Percentiles rank a stretch among this genome's conserved stretches.
phyloP scores from a whole-genome alignment of 1,139 yeast genomes.

The Candida sanyaensis region DNA sequence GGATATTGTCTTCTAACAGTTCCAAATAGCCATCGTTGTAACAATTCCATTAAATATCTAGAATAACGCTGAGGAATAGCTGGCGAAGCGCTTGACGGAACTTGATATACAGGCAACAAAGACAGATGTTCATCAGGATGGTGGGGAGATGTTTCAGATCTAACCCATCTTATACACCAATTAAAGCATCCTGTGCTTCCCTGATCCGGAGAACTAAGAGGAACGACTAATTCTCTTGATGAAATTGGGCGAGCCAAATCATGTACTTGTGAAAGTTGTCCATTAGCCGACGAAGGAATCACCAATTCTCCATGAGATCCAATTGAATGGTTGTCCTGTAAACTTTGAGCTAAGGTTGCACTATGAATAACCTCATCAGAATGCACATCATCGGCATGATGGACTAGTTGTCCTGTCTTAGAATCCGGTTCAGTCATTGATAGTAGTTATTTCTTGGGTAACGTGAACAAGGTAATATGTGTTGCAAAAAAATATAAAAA shows the following conservation, averaged over 20 bases:
- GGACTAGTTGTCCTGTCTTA: neutral
- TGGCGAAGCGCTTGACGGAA: neutral
- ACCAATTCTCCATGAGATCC: constrained; percentile 2
- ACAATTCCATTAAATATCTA: neutral
- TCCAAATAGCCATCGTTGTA: constrained; percentile 12
- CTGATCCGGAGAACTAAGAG: neutral
- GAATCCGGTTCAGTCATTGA: constrained; percentile 1
- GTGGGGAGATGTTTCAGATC: neutral
- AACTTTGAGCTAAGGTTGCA: neutral
- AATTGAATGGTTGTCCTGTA: constrained; percentile 3
- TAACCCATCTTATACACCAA: constrained; percentile 1
- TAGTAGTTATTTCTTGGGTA: neutral
- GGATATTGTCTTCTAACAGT: constrained; percentile 11
- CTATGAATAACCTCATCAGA: neutral
- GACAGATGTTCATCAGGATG: constrained; percentile 2
- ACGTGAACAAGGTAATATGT: neutral
- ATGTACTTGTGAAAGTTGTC: constrained; percentile 1
- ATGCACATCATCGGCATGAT: neutral
- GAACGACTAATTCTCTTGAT: neutral
- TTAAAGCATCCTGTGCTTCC: neutral
- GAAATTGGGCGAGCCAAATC: constrained; percentile 2
- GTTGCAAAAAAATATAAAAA: too few species aligned
- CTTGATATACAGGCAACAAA: constrained; percentile 5
- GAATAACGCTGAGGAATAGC: neutral
- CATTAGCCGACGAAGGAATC: constrained; percentile 3